A percentile compares a stretch with the other conserved stretches of the same genome.
Conservation (phyloP, 2,329 filamentous ascomycete genomes). For the Nothophoma quercina region DNA sequence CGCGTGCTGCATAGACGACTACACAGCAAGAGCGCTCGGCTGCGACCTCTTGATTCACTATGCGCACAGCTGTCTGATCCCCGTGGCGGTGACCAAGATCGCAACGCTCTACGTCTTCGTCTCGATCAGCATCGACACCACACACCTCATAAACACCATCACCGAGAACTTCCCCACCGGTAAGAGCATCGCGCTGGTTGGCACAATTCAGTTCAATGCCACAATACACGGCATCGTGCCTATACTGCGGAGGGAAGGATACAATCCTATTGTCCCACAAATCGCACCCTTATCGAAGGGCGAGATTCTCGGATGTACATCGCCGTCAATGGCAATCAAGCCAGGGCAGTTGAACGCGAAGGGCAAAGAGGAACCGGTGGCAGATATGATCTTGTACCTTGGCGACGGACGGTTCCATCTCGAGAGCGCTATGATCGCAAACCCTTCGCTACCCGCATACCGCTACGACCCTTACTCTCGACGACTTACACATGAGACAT, state of each 20-base stretch:
- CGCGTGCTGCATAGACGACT: slow-evolving; percentile 98
- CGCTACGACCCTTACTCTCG: slow-evolving; percentile 96
- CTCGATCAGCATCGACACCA: slow-evolving; percentile 92
- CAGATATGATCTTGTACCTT: slow-evolving; percentile 83
- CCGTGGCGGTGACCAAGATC: slow-evolving; percentile 94
- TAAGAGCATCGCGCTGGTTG: slow-evolving; percentile 90
- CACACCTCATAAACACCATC: slow-evolving; percentile 84
- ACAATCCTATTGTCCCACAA: slow-evolving; percentile 86
- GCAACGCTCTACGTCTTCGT: slow-evolving; percentile 98
- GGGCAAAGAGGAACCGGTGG: slow-evolving; percentile 54
- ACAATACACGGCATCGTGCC: slow-evolving; percentile 87
- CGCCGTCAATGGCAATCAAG: slow-evolving; percentile 62
- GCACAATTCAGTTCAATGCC: slow-evolving; percentile 98
- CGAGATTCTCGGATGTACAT: slow-evolving; percentile 97
- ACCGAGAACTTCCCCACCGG: slow-evolving; percentile 85
- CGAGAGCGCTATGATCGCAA: slow-evolving; percentile 99
- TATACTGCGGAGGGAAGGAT: slow-evolving; percentile 82
- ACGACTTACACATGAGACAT: slow-evolving; percentile 87
- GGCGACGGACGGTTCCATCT: slow-evolving; percentile 95
- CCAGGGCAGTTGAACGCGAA: slow-evolving; percentile 51
- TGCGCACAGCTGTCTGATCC: slow-evolving; percentile 94
- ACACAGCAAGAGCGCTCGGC: slow-evolving; percentile 89
- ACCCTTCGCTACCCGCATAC: slow-evolving; percentile 88
- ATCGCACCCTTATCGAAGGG: slow-evolving; percentile 92
- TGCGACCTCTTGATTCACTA: slow-evolving; percentile 97